Conservation (phyloP, 73 alveolate genomes). For the Urostyla sp. region DNA sequence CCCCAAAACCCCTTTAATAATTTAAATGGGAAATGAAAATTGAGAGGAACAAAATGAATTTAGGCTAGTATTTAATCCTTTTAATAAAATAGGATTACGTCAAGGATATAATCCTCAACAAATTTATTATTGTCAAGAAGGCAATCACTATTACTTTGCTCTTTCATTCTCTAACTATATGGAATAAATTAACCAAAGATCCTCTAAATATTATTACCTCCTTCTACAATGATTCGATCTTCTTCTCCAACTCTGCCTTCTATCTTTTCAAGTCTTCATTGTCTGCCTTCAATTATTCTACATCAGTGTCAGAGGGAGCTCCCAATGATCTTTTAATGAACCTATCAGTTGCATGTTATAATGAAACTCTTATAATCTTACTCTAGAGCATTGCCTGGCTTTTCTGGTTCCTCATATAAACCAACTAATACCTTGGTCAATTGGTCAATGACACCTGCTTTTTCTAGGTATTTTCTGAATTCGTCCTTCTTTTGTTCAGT, state of each 20-base stretch:
- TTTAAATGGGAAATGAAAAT: too few relatives aligned
- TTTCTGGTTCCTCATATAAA: constrained; percentile 95
- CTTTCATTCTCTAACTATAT: constrained; percentile 54
- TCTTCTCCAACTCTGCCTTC: constrained; percentile 78
- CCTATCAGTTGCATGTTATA: too few relatives aligned
- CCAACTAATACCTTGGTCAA: constrained; percentile 93
- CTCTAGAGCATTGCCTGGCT: constrained; percentile 90
- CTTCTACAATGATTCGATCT: constrained; percentile 85
- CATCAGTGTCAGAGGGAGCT: constrained; percentile 94
- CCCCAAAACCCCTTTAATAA: too few relatives aligned
- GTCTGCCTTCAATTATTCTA: constrained; percentile 85
- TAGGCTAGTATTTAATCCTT: too few relatives aligned
- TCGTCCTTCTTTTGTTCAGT: constrained; percentile 95
- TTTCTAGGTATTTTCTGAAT: constrained; percentile 93
- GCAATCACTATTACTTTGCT: constrained; percentile 15
- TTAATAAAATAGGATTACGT: too few relatives aligned
- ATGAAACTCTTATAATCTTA: too few relatives aligned
- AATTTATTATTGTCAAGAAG: neutral
- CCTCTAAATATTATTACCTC: constrained; percentile 74
- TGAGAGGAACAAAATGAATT: too few relatives aligned
- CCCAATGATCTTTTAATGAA: constrained; percentile 88
- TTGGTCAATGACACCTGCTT: constrained; percentile 92
- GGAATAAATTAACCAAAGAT: too few relatives aligned
- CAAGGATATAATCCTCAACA: neutral
- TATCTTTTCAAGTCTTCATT: constrained; percentile 87